A percentile compares a stretch with the other conserved stretches of the same genome.
Evolutionary conservation across 2,329 filamentous ascomycete genomes (phyloP).

Genomic region (Cyphellophora europaea): DNA sequence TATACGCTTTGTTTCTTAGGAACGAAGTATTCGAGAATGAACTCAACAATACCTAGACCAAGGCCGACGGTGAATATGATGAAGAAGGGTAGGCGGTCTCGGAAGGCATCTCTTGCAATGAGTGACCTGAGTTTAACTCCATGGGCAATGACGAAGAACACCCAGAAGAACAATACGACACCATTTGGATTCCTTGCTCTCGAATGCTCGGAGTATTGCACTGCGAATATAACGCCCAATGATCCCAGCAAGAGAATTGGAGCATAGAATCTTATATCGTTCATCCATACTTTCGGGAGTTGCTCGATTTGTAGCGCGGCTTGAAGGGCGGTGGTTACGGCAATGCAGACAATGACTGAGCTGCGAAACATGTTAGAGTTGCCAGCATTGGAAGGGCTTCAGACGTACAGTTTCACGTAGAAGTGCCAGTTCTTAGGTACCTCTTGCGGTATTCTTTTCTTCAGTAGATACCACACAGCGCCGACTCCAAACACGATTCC

Average conservation of each 20-base stretch:
- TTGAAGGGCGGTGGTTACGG: conserved; percentile 61
- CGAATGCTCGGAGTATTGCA: conserved; percentile 82
- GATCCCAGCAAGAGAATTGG: conserved; percentile 64
- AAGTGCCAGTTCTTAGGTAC: conserved; percentile 85
- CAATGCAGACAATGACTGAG: conserved; percentile 55
- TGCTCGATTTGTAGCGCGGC: conserved; percentile 65
- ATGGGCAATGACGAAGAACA: conserved; percentile 70
- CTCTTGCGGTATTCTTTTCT: conserved; percentile 55
- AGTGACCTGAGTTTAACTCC: conserved; percentile 79
- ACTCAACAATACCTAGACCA: conserved; percentile 60
- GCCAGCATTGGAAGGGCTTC: background rate
- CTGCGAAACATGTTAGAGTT: conserved; percentile 27
- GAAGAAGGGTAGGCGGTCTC: conserved; percentile 62
- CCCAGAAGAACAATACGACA: conserved; percentile 85
- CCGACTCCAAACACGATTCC: conserved; percentile 68
- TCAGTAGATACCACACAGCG: conserved; percentile 71
- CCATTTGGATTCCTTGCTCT: conserved; percentile 77
- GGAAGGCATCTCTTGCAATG: conserved; percentile 65
- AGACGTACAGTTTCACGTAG: conserved; percentile 72
- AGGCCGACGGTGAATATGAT: conserved; percentile 63
- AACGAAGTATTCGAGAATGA: conserved; percentile 74
- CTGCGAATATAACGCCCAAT: conserved; percentile 61
- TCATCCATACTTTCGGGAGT: conserved; percentile 60
- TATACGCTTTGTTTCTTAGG: conserved; percentile 67
- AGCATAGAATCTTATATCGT: conserved; percentile 81